Percentiles rank a stretch among this genome's conserved stretches.
Evolutionary conservation across 2,329 filamentous ascomycete genomes (phyloP).

Genomic region (Xylaria sp.): DNA sequence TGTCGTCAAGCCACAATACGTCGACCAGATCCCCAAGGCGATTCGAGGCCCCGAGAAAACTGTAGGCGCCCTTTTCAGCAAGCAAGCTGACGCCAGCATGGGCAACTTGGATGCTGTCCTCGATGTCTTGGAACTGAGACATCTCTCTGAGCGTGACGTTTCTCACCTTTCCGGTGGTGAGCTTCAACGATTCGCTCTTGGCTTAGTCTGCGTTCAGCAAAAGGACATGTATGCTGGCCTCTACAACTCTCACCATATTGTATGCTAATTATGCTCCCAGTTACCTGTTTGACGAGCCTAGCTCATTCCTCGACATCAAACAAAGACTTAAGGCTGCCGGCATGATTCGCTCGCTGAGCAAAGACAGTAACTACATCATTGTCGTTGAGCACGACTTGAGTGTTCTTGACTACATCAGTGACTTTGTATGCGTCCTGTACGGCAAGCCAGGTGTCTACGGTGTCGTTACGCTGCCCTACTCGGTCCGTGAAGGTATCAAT

Average conservation of each 20-base stretch:
- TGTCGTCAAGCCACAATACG: slow-evolving; percentile 6
- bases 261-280: background rate
- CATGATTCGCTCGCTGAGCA: slow-evolving; percentile 90
- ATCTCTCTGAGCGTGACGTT: background rate
- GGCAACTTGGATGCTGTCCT: background rate
- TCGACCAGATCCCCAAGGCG: slow-evolving; percentile 5
- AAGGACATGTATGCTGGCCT: slow-evolving; percentile 4
- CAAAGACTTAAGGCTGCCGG: slow-evolving; percentile 93
- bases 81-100: slow-evolving; percentile 3
- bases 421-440: slow-evolving; percentile 98
- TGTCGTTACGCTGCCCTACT: slow-evolving; percentile 65
- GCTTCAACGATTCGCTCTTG: slow-evolving; percentile 5
- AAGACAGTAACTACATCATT: slow-evolving; percentile 93
- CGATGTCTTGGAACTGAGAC: slow-evolving; percentile 1
- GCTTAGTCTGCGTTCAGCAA: slow-evolving; percentile 2
- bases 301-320: slow-evolving; percentile 94
- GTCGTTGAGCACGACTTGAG: slow-evolving; percentile 99
- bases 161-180: background rate
- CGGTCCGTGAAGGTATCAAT: slow-evolving; percentile 70
- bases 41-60: background rate
- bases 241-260: background rate
- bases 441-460: slow-evolving; percentile 89
- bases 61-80: slow-evolving; percentile 1
- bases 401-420: slow-evolving; percentile 96
- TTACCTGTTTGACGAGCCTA: slow-evolving; percentile 99